phyloP scores from a whole-genome alignment of 2,329 filamentous ascomycete species.

The Coniochaeta prunicola region DNA sequence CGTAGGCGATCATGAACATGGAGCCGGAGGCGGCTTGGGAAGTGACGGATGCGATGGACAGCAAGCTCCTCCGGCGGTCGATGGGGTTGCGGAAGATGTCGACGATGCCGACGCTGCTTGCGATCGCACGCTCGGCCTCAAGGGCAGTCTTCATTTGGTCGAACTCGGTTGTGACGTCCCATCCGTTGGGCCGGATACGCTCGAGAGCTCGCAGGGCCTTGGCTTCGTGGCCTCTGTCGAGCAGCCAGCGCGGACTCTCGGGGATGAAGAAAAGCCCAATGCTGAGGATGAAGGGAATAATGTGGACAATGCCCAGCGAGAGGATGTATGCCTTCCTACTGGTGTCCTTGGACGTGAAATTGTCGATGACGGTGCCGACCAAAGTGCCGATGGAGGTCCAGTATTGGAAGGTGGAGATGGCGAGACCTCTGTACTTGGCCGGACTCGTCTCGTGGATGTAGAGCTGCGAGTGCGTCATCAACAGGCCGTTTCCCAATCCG shows the following conservation, averaged over 20 bases:
- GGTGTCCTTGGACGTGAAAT: conserved; percentile 31
- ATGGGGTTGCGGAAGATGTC: conserved; percentile 45
- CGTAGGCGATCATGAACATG: conserved; percentile 50
- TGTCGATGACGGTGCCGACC: conserved; percentile 42
- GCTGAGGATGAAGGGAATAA: conserved; percentile 27
- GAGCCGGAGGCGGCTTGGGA: conserved; percentile 46
- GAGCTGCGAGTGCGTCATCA: conserved; percentile 43
- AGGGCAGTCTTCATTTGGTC: conserved; percentile 29
- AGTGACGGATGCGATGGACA: conserved; percentile 39
- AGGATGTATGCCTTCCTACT: conserved; percentile 30
- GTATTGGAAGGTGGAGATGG: conserved; percentile 29
- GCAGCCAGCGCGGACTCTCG: conserved; percentile 33
- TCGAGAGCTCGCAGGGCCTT: conserved; percentile 25
- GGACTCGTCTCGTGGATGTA: conserved; percentile 26
- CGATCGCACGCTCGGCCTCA: conserved; percentile 22
- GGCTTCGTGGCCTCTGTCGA: conserved; percentile 25
- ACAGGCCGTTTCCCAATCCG: conserved; percentile 48
- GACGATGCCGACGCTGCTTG: conserved; percentile 26
- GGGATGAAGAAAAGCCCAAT: conserved; percentile 30
- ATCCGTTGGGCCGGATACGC: conserved; percentile 25
- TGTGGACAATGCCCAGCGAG: conserved; percentile 31
- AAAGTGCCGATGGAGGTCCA: conserved; percentile 26
- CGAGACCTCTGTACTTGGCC: conserved; percentile 18
- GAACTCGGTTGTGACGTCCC: conserved; percentile 24
- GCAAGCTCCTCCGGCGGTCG: conserved; percentile 40